Base-by-base conservation (phyloP, 441 rosid genomes). In the Viola pubescens region DNA sequence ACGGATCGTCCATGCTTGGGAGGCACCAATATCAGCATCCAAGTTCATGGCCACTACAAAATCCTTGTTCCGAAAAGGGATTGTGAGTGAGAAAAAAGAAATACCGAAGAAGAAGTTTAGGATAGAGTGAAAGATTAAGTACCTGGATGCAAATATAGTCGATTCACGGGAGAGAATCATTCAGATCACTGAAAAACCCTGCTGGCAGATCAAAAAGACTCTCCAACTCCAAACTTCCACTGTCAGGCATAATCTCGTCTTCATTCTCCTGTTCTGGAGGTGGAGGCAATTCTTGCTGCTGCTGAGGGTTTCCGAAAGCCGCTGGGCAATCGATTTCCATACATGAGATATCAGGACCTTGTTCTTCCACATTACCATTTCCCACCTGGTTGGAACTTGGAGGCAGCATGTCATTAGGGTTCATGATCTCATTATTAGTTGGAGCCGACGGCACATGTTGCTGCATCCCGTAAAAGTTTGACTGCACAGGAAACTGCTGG, bases 81-180 rank as follows among this genome's bases (percentile, higher is more conserved):
- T 50, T 50, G 9, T 16, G n/a, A 50, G 37, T 16, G 7, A 6
- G 5, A 50, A 26, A 34, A 52, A 8, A 52, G 37, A 26, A 52
- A 34, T 52, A 12, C 26, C 39, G 55, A 52, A 52, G 3, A 19
- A 52, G 38, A 52, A 52, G 38, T 4, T 9, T 19, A 52, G 39
- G 37, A 26, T 9, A 12, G 11, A 52, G 40, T 39, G 10, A 34
- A 39, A 11, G 34, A 0, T 52, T 26, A 26, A 26, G 37, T 19
- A 34, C 6, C 10, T 14, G 38, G 6, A 9, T 39, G 42, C 37
- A 37, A 56, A 11, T 41, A 19, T 6, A n/a, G 42, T 40, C 6
- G 37, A 44, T 48, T 41, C 52, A 59, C 67, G 62, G 63, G 43
- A 63, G 39, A 72, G 40, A 50, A 52, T 47, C 39, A 6, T 37